phyloP scores from a whole-genome alignment of 2,329 filamentous ascomycete species.

The Gnomoniopsis smithogilvyi region DNA sequence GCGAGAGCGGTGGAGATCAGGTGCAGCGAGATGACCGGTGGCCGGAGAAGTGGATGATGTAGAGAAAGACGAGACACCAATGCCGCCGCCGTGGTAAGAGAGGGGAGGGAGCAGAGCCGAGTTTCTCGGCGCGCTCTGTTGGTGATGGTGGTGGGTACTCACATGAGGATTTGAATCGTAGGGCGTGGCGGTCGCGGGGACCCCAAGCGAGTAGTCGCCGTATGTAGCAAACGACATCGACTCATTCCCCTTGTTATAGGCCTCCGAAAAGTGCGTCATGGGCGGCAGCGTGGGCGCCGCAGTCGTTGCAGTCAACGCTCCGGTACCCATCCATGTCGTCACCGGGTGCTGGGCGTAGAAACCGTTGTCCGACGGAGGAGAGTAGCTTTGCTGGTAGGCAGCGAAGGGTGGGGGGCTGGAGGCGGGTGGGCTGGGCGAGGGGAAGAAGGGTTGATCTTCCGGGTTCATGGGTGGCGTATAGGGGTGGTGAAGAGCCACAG shows the following conservation, averaged over 20 bases:
- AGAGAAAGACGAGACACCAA: slow-evolving; percentile 5
- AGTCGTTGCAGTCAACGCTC: slow-evolving; percentile 40
- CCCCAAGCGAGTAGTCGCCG: slow-evolving; percentile 62
- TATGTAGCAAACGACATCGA: slow-evolving; percentile 60
- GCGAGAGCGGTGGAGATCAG: slow-evolving; percentile 19
- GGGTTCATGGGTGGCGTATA: slow-evolving; percentile 60
- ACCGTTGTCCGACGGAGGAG: slow-evolving; percentile 55
- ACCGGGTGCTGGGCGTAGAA: slow-evolving; percentile 29
- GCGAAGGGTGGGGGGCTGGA: slow-evolving; percentile 63
- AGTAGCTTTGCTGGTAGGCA: slow-evolving; percentile 60
- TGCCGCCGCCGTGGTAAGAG: slow-evolving; percentile 20
- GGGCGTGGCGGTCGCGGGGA: slow-evolving; percentile 60
- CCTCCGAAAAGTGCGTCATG: slow-evolving; percentile 61
- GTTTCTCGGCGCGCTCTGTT: slow-evolving; percentile 6
- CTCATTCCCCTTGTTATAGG: slow-evolving; percentile 63
- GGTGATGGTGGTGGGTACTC: slow-evolving; percentile 47
- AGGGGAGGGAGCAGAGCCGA: slow-evolving; percentile 19
- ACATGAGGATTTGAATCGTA: slow-evolving; percentile 75
- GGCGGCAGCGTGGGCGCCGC: slow-evolving; percentile 60
- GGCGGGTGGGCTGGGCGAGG: slow-evolving; percentile 27
- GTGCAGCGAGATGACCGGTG: slow-evolving; percentile 18
- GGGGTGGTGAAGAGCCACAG: slow-evolving; percentile 45
- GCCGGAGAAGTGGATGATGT: slow-evolving; percentile 16
- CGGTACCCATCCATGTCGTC: slow-evolving; percentile 8
- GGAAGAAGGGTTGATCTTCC: slow-evolving; percentile 66